Conservation (phyloP, 2,329 filamentous ascomycete species). For the Fusarium subtropicale region DNA sequence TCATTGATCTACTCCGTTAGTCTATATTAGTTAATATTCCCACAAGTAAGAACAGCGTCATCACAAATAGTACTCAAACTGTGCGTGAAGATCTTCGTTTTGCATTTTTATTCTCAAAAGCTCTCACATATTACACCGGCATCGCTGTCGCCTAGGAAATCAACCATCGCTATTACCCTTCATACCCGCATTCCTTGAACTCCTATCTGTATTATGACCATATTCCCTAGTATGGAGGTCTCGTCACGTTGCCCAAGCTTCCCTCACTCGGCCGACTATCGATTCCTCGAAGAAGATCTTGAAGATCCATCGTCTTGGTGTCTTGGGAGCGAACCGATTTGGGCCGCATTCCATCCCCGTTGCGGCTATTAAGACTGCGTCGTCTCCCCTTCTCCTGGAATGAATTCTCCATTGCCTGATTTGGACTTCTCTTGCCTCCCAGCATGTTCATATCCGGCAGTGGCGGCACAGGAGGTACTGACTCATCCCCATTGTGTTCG, state of each 20-base stretch:
- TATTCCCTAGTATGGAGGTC: slow-evolving; percentile 60
- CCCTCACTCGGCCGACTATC: slow-evolving; percentile 61
- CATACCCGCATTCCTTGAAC: slow-evolving; percentile 11
- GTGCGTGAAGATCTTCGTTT: background rate
- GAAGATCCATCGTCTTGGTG: slow-evolving; percentile 58
- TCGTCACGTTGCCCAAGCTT: slow-evolving; percentile 59
- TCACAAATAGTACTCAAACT: background rate
- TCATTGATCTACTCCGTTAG: background rate
- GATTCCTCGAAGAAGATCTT: slow-evolving; percentile 63
- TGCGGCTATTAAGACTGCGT: slow-evolving; percentile 58
- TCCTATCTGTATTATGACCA: slow-evolving; percentile 18
- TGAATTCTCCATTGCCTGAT: slow-evolving; percentile 47
- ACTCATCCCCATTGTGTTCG: slow-evolving; percentile 51
- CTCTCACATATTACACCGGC: slow-evolving; percentile 28
- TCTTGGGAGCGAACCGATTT: slow-evolving; percentile 52
- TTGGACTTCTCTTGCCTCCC: slow-evolving; percentile 47
- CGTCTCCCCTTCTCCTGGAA: slow-evolving; percentile 54
- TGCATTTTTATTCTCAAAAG: slow-evolving; percentile 29
- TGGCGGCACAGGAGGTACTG: slow-evolving; percentile 68
- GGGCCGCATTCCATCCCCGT: slow-evolving; percentile 54
- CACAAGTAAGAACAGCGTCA: slow-evolving; percentile 1
- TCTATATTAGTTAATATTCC: slow-evolving; percentile 4
- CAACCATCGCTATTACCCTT: slow-evolving; percentile 35
- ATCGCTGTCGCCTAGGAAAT: slow-evolving; percentile 35
- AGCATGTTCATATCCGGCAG: slow-evolving; percentile 57